Evolutionary conservation across 192 early-diverging fungal genomes (phyloP), one percentile per base, ranked within the genome.

Genomic region (Chytriomyces sp.): DNA sequence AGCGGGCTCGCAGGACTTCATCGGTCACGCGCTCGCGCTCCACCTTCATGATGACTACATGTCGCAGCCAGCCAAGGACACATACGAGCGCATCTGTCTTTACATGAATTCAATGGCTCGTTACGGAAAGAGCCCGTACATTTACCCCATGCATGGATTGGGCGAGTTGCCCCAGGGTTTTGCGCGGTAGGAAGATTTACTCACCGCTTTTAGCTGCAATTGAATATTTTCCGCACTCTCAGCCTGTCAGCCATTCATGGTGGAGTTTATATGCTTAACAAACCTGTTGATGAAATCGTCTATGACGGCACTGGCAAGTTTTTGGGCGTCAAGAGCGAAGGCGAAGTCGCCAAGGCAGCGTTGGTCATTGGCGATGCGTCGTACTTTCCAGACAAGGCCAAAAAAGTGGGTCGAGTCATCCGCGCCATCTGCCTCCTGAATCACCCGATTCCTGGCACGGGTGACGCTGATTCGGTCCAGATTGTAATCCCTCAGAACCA

Each of bases 131-230:
- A 92, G 89, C 73, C 98, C 98, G 38, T 99, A 98, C 82, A 95
- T 99, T 77, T 99, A 99, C 82, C 98, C 96, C 64, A 81, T 95
- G 62, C 95, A 96, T 70, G 98, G 98, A 60, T 86, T 99, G 56
- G 96, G 96, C 64, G 98, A 99, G 74, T 81, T 99, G 36, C 96
- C 98, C 40, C 98, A 99, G 83, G 91, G 93, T 26, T 99, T 99
- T 85, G 96, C 98, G 22, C 74, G 85, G 75, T 81, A 52, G 31
- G 44, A 22, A 22, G 77, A 22, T 1, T 3, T 38, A 31, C 31
- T 38, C 4, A 37, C 25, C 12, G 6, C 7, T 49, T 49, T 49
- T 22, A 2, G 44, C 2, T 49, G 14, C 12, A 49, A 14, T 1
- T 17, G 53, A 63, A 30, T 25, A 33, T 31, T 69, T 58, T n/a